Percentiles rank a stretch among this genome's conserved stretches.
Evolutionary conservation across 2,329 filamentous ascomycete genomes (phyloP).

Genomic region (Alternaria brassicicola): DNA sequence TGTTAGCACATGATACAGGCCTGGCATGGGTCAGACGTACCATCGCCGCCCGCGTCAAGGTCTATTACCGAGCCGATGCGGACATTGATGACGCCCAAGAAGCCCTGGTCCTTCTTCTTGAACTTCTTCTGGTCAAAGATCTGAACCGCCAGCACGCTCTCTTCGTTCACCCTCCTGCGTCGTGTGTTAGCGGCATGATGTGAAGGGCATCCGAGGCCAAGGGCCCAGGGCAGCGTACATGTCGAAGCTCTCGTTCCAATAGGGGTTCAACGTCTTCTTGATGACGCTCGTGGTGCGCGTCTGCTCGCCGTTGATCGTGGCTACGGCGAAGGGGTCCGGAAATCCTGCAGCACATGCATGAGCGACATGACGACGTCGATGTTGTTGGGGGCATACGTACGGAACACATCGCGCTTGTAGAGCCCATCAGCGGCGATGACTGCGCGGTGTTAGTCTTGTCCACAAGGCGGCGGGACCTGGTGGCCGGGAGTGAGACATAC

Average conservation of each 20-base stretch:
- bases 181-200: conserved; percentile 31
- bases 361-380: conserved; percentile 27
- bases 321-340: conserved; percentile 96
- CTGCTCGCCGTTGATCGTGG: conserved; percentile 96
- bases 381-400: conserved; percentile 63
- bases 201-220: conserved; percentile 4
- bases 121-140: conserved; percentile 99
- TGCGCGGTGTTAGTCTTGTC: conserved; percentile 52
- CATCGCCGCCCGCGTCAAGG: conserved; percentile 85
- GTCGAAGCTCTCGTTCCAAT: conserved; percentile 99
- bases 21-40: conserved; percentile 58
- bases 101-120: conserved; percentile 99
- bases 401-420: conserved; percentile 99
- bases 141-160: conserved; percentile 95
- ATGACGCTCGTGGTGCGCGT: conserved; percentile 97
- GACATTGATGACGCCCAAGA: conserved; percentile 96
- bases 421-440: conserved; percentile 98
- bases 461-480: conserved; percentile 2
- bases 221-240: conserved; percentile 67
- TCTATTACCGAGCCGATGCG: conserved; percentile 94
- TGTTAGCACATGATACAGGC: conserved; percentile 30
- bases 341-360: conserved; percentile 68
- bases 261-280: conserved; percentile 98
- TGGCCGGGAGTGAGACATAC: conserved; percentile 60
- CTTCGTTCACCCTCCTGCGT: conserved; percentile 82